phyloP scores from a whole-genome alignment of 768 basidiomycete species.

The Ramaria rubella region DNA sequence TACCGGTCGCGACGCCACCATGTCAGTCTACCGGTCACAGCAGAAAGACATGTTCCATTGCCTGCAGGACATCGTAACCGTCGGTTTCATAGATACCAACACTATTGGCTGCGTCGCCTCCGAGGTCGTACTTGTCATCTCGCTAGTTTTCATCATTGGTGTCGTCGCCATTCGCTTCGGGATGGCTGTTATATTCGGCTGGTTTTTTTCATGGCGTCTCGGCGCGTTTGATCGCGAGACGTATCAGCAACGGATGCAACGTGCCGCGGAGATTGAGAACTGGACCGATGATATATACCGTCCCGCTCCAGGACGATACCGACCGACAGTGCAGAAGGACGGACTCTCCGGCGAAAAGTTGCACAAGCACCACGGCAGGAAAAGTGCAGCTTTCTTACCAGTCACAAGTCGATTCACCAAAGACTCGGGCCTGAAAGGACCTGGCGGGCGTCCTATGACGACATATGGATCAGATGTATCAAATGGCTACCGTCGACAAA shows the following conservation, averaged over 20 bases:
- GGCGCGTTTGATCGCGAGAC: conserved; percentile 93
- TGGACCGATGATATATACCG: conserved; percentile 96
- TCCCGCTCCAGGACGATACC: conserved; percentile 82
- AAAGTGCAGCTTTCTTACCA: conserved; percentile 34
- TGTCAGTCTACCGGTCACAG: conserved; percentile 68
- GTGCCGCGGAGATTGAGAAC: conserved; percentile 86
- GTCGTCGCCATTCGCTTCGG: conserved; percentile 91
- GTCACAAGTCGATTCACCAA: conserved; percentile 50
- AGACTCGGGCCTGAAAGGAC: conserved; percentile 52
- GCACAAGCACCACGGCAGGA: conserved; percentile 34
- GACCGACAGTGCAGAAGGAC: conserved; percentile 80
- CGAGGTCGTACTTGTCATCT: conserved; percentile 87
- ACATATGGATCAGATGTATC: conserved; percentile 33
- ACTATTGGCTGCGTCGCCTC: conserved; percentile 96
- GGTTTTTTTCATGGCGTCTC: conserved; percentile 96
- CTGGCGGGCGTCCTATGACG: conserved; percentile 30
- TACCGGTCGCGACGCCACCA: conserved; percentile 82
- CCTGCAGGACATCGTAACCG: conserved; percentile 75
- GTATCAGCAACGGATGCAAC: conserved; percentile 84
- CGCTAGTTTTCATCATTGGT: conserved; percentile 94
- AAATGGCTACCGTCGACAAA: conserved; percentile 51
- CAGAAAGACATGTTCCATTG: conserved; percentile 69
- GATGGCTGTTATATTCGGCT: conserved; percentile 95
- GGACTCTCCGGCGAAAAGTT: conserved; percentile 41
- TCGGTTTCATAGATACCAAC: conserved; percentile 92